Evolutionary conservation across 306 rosid species (phyloP).

Genomic region (Cicer chorassanicum): DNA sequence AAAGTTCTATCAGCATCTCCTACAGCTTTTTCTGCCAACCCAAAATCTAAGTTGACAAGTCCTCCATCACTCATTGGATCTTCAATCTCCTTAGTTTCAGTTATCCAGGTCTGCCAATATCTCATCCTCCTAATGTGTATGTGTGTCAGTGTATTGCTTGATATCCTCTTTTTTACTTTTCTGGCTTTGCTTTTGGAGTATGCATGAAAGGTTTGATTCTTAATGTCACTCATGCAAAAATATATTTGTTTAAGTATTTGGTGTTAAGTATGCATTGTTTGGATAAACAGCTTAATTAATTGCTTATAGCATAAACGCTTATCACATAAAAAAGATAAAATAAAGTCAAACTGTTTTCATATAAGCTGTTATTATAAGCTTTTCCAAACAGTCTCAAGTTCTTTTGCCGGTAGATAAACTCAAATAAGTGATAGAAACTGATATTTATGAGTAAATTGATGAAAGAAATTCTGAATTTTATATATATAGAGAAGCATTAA

Average conservation of each 20-base stretch:
- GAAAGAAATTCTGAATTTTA: too few species aligned
- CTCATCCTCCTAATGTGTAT: not conserved
- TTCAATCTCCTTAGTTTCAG: slow-evolving; percentile 82
- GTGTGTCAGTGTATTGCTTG: not conserved
- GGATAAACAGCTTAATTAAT: too few species aligned
- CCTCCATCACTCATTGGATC: slow-evolving; percentile 95
- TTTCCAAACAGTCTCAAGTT: too few species aligned
- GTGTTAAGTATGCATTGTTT: not conserved
- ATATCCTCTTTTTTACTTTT: slow-evolving; percentile 18
- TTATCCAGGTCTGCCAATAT: slow-evolving; percentile 67
- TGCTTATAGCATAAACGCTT: too few species aligned
- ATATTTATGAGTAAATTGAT: too few species aligned
- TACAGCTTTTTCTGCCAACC: slow-evolving; percentile 88
- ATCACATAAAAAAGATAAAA: too few species aligned
- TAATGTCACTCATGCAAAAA: not conserved
- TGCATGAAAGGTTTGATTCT: slow-evolving; percentile 7
- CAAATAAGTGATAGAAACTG: too few species aligned
- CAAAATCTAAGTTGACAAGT: slow-evolving; percentile 75
- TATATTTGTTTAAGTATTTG: not conserved
- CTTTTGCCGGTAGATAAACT: too few species aligned
- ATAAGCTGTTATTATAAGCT: too few species aligned
- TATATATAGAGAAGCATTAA: too few species aligned
- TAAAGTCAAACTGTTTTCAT: too few species aligned
- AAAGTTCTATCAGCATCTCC: slow-evolving; percentile 92
- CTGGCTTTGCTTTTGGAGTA: slow-evolving; percentile 19